Base-by-base conservation (phyloP, 2,329 filamentous ascomycete genomes). In the Talaromyces albobiverticillius region DNA sequence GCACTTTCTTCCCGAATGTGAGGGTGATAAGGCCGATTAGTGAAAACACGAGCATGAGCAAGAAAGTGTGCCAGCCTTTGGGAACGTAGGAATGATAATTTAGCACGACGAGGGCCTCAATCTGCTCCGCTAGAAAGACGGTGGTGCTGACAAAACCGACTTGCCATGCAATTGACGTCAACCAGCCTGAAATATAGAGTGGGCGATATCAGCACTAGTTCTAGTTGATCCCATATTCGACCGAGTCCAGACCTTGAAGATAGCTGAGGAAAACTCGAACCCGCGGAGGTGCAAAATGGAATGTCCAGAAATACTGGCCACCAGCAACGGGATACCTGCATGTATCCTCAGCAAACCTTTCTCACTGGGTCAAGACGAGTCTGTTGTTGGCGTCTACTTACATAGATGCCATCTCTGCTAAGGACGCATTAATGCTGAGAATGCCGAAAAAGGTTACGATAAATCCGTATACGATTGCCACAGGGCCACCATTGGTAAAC, bases 121-220 rank as follows among this genome's bases (percentile, higher is more conserved):
- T 8, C 8, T 32, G 29, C 14, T 8, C 14, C 29, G 9, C 29
- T 3, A 32, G 9, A 8, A 32, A 13, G 29, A 11, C 9, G 0
- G 73, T 69, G 47, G 73, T 76, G 26, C 76, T 73, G 22, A 76
- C 58, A 46, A 32, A 75, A 6, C 72, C 75, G 1, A 74, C 76
- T 77, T 55, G 68, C 76, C 11, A 77, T 79, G 59, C 80, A 81
- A 53, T 81, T 73, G 20, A 71, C 70, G 4, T 78, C 78, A 23
- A 76, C 74, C 73, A 77, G 80, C 3, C 76, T 76, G 53, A 79
- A n/a, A n/a, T n/a, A n/a, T n/a, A n/a, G n/a, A n/a, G n/a, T n/a
- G n/a, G n/a, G n/a, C n/a, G n/a, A n/a, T 32, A 71, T 70, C 75
- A 79, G 3, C 76, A 75, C 0, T 74, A 77, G n/a, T n/a, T n/a